Conservation (phyloP, 192 early-diverging fungal species). For the Coemansia sp. region DNA sequence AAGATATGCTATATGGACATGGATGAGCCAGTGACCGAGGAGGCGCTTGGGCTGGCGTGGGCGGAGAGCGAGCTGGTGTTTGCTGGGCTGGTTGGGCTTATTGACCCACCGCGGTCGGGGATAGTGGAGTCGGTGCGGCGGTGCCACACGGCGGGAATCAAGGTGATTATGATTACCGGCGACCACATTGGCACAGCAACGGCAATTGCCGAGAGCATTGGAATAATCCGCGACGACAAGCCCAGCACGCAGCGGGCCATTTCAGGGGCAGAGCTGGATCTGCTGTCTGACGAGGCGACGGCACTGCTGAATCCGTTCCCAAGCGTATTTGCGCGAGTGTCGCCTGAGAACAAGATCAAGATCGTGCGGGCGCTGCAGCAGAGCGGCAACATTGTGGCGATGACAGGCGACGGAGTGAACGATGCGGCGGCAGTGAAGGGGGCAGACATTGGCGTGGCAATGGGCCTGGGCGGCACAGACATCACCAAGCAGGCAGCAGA, state of each 20-base stretch:
- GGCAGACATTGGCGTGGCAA: constrained; percentile 94
- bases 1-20: constrained; percentile 58
- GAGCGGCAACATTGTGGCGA: constrained; percentile 72
- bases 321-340: constrained; percentile 93
- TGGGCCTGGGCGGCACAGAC: constrained; percentile 95
- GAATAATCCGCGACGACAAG: constrained; percentile 71
- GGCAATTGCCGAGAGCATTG: constrained; percentile 87
- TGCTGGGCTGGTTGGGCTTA: constrained; percentile 87
- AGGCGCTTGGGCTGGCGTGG: constrained; percentile 48
- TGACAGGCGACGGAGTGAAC: constrained; percentile 97
- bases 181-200: constrained; percentile 92
- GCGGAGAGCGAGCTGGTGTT: constrained; percentile 76
- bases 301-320: constrained; percentile 82
- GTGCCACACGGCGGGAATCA: constrained; percentile 91
- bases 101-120: constrained; percentile 86
- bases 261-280: constrained; percentile 84
- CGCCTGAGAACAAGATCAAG: constrained; percentile 95
- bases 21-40: constrained; percentile 53
- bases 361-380: constrained; percentile 90
- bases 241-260: constrained; percentile 69
- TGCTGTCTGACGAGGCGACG: constrained; percentile 87
- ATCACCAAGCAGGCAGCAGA: constrained; percentile 99
- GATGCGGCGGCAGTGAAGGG: constrained; percentile 96
- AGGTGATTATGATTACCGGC: constrained; percentile 97
- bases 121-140: constrained; percentile 76